Base-by-base conservation (phyloP, 2,329 filamentous ascomycete species). In the Sarocladium brachiariae region DNA sequence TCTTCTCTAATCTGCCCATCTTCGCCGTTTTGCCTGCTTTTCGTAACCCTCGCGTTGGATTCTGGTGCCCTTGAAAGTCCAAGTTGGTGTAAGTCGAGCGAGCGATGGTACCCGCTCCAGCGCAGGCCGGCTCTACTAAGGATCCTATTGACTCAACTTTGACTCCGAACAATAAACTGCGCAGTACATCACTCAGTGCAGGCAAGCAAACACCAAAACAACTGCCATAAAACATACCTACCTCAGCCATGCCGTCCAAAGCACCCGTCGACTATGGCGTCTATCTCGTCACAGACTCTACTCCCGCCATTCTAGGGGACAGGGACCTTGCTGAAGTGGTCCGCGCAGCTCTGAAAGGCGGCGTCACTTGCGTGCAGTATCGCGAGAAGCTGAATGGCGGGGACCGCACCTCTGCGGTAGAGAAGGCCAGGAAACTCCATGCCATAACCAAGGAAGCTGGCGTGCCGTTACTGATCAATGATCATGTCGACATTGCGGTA, bases 201-300 rank as follows among this genome's bases (percentile, higher is more conserved):
- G n/a, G n/a, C n/a, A n/a, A n/a, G n/a, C n/a, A n/a, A n/a, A n/a
- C n/a, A n/a, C n/a, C n/a, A n/a, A n/a, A n/a, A n/a, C n/a, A n/a
- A n/a, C n/a, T n/a, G n/a, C n/a, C n/a, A n/a, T n/a, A 30, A 30
- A 13, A 30, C 13, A 30, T 30, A 30, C n/a, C n/a, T n/a, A 30
- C 27, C 7, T 13, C 7, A 35, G 19, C 49, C 35, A 48, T 70
- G 67, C 62, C 51, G 13, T 13, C 60, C 51, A 59, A 72, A 53
- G 55, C 66, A 63, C 61, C 70, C 18, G 73, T 86, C 43, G 83
- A 95, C 68, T 91, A 95, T 65, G 84, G 85, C 46, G 73, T 96
- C 34, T 96, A 96, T 65, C 77, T 96, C 52, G 91, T 96, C 58
- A 96, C 91, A 4, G 91, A 96, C 75, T 93, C 89, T 48, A 95